phyloP scores from a whole-genome alignment of 2,329 filamentous ascomycete species.

The Lecanosticta acicola region DNA sequence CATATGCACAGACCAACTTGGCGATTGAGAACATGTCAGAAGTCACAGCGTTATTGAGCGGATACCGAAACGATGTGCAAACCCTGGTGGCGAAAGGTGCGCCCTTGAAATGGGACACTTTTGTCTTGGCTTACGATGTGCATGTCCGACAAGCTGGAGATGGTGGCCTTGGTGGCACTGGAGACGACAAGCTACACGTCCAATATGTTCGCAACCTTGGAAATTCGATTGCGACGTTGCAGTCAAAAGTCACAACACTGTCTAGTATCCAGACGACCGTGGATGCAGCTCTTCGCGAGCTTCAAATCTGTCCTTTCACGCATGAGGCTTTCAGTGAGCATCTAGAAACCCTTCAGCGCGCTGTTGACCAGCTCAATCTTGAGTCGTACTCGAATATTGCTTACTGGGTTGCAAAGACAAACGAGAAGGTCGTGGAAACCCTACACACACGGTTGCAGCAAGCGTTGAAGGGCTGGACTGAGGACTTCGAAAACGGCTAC shows the following conservation, averaged over 20 bases:
- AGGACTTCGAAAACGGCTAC: slow-evolving; percentile 62
- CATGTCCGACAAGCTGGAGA: slow-evolving; percentile 61
- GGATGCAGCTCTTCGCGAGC: slow-evolving; percentile 74
- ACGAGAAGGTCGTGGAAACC: slow-evolving; percentile 74
- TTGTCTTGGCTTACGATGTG: slow-evolving; percentile 92
- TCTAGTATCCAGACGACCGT: slow-evolving; percentile 72
- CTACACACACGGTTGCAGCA: slow-evolving; percentile 76
- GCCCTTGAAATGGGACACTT: slow-evolving; percentile 92
- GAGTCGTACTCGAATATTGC: slow-evolving; percentile 93
- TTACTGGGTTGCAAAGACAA: slow-evolving; percentile 84
- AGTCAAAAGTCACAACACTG: slow-evolving; percentile 77
- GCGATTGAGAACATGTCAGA: slow-evolving; percentile 80
- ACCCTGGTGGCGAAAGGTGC: slow-evolving; percentile 77
- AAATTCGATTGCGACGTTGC: slow-evolving; percentile 76
- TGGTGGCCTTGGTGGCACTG: slow-evolving; percentile 15
- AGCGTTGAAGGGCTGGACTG: slow-evolving; percentile 81
- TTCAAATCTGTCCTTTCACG: slow-evolving; percentile 80
- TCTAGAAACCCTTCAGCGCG: slow-evolving; percentile 79
- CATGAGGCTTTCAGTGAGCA: slow-evolving; percentile 71
- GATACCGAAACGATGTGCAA: slow-evolving; percentile 88
- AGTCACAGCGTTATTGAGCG: slow-evolving; percentile 79
- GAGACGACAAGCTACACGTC: slow-evolving; percentile 56
- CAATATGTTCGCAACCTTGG: slow-evolving; percentile 95
- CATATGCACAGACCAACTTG: slow-evolving; percentile 79
- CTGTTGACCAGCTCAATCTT: slow-evolving; percentile 92